Conservation (phyloP, 225 moss, liverwort and hornwort species). For the Polytrichum commune region DNA sequence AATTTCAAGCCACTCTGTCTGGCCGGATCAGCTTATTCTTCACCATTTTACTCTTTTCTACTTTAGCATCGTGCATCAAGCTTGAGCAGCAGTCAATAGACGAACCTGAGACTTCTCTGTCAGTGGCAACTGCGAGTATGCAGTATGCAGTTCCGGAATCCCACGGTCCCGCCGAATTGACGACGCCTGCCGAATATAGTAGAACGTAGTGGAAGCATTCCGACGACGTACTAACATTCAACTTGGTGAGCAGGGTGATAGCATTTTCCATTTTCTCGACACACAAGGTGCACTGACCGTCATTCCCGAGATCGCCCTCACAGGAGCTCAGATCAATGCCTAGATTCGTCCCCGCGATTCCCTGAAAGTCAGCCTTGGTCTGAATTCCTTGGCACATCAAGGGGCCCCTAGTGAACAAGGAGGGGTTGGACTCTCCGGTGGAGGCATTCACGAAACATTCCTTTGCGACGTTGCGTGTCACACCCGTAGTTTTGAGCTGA, state of each 20-base stretch:
- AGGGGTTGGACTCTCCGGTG: not conserved
- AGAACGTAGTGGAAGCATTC: conserved; percentile 25
- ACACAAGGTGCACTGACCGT: conserved; percentile 25
- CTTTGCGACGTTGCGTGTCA: conserved; percentile 12
- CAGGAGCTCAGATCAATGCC: no score
- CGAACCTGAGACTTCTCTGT: not conserved
- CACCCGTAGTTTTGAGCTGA: conserved; percentile 15
- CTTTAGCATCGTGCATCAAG: no score
- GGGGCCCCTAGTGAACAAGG: conserved; percentile 21
- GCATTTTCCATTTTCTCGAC: conserved; percentile 1
- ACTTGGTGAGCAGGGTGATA: not conserved
- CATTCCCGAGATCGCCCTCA: conserved; percentile 11
- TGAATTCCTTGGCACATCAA: conserved; percentile 26
- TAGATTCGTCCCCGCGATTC: not conserved
- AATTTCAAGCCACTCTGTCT: no score
- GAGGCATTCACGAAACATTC: conserved; percentile 8
- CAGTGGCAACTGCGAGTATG: conserved; percentile 19
- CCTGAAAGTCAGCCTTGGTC: conserved; percentile 18
- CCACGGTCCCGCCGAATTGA: conserved; percentile 41
- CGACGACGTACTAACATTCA: conserved; percentile 1
- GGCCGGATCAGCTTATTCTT: no score
- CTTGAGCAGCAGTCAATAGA: no score
- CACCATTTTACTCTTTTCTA: no score
- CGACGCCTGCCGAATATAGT: conserved; percentile 37
- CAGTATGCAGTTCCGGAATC: conserved; percentile 41